These are phyloP conservation scores for Solanum tacnaense DNA, from an alignment of 257 asterid genomes.

Conservation along the genomic window DNA sequence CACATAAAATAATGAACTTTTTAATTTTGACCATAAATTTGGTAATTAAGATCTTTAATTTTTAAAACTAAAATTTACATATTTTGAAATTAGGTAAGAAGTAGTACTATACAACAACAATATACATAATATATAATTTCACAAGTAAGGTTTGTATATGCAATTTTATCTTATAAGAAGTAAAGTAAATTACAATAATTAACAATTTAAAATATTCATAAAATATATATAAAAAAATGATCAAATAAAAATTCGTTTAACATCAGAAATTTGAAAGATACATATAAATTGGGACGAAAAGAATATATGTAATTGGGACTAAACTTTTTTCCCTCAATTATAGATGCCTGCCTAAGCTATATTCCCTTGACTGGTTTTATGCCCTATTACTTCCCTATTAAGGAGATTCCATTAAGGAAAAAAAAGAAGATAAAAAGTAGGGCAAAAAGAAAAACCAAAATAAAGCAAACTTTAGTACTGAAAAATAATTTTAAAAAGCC, in stretches of 20 bases:
- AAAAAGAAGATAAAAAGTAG: background rate
- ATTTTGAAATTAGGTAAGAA: background rate
- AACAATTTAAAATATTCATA: background rate
- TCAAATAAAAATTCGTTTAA: background rate
- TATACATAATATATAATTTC: background rate
- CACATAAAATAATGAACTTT: background rate
- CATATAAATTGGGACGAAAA: background rate
- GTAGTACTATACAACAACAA: background rate
- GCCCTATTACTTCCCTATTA: conserved; percentile 4
- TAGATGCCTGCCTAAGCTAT: conserved; percentile 27
- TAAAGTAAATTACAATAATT: background rate
- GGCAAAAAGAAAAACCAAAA: conserved; percentile 35
- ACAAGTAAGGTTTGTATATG: too few relatives aligned
- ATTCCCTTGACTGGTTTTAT: conserved; percentile 34
- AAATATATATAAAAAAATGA: background rate
- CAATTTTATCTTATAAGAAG: background rate
- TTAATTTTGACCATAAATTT: background rate
- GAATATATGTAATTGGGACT: background rate
- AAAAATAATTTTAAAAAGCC: conserved; percentile 27
- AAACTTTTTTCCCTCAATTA: conserved; percentile 2
- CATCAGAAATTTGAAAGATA: background rate
- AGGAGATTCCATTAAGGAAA: background rate
- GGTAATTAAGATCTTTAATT: background rate
- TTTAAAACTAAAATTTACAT: background rate
- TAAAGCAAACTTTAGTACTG: conserved; percentile 19